Evolutionary conservation across 441 rosid genomes (phyloP), one percentile per base, ranked within the genome.

Genomic region (Flueggea neowawraea): DNA sequence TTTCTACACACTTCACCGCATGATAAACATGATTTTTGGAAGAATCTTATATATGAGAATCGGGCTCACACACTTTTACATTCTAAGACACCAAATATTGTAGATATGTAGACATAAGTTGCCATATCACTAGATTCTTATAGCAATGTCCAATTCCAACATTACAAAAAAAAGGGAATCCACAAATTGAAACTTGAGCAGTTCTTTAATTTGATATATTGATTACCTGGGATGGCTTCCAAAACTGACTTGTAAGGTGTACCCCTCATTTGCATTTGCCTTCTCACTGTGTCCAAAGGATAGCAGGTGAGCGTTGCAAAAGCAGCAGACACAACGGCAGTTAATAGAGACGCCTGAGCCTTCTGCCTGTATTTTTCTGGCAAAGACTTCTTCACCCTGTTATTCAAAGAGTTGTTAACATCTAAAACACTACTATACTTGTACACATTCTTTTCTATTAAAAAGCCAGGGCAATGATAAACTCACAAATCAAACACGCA

Each of bases 261-360:
- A 58, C 90, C 88, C 91, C 58, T 92, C 84, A 95, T 63, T 74
- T 95, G 99, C 99, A 95, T 95, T 75, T 95, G 99, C 75, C 99
- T 91, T 85, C 99, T 87, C 57, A 95, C 78, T n/a, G 99, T 91
- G 80, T 95, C 99, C 65, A 91, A 80, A 9, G 99, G 98, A 75
- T 95, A 95, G 70, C 99, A 95, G 4, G 96, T 88, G 43, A 91
- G 75, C 4, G 98, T 91, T 72, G 99, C 98, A 61, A 87, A 73
- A 41, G 88, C 77, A 65, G 99, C 96, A 41, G 99, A 94, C 31
- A 82, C 81, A 62, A 88, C 88, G 63, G 96, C 99, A 56, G 97
- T 95, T 55, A 95, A 52, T 54, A 95, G 78, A 63, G 97, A 90
- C 65, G 96, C 65, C 57, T 84, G 90, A 57, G 97, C 80, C 77